Percentiles rank a stretch among this genome's conserved stretches.
phyloP scores from a whole-genome alignment of 352 stramenopile genomes.

The Saprolegnia diclina region DNA sequence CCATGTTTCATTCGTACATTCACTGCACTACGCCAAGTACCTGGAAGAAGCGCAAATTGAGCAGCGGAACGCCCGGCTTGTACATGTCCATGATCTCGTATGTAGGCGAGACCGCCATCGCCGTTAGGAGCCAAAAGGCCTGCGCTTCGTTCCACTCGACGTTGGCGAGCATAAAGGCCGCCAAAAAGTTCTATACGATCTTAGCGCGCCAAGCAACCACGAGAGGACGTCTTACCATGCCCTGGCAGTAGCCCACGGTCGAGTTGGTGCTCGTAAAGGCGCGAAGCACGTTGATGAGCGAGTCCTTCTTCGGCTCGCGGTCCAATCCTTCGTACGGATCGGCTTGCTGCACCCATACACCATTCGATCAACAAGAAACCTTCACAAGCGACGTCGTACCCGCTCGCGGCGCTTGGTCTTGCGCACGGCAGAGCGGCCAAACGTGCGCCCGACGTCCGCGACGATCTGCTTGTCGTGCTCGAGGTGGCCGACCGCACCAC shows the following conservation, averaged over 20 bases:
- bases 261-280: conserved; percentile 61
- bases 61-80: conserved; percentile 45
- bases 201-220: background rate
- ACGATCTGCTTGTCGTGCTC: conserved; percentile 62
- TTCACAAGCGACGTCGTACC: background rate
- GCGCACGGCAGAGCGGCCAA: conserved; percentile 52
- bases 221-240: conserved; percentile 36
- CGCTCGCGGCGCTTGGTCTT: conserved; percentile 27
- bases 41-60: conserved; percentile 62
- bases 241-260: conserved; percentile 69
- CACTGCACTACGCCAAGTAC: background rate
- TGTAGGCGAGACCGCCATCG: conserved; percentile 42
- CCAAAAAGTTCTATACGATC: conserved; percentile 39
- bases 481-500: conserved; percentile 32
- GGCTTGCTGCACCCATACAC: background rate
- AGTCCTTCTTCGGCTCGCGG: conserved; percentile 35
- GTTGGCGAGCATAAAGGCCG: conserved; percentile 54
- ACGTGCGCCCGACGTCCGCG: conserved; percentile 59
- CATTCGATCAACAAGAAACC: background rate
- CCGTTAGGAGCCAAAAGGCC: conserved; percentile 67
- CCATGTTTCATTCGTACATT: background rate
- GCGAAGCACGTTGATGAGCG: conserved; percentile 54
- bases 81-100: conserved; percentile 63
- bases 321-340: conserved; percentile 1
- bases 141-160: conserved; percentile 57